Evolutionary conservation across 2,329 filamentous ascomycete species (phyloP).

Genomic region (Pseudopithomyces chartarum): DNA sequence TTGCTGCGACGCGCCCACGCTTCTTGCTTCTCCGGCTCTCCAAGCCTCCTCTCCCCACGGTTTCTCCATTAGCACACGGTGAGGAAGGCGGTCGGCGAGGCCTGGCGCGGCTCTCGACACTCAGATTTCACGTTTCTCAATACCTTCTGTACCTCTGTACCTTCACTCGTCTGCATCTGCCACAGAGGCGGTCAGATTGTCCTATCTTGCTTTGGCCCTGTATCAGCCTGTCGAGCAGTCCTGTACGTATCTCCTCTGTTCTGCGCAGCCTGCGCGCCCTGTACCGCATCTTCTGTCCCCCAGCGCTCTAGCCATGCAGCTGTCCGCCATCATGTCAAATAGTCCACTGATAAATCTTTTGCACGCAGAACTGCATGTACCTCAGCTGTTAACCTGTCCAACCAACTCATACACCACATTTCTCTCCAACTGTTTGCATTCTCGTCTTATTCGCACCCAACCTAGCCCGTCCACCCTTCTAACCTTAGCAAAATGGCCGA

Average conservation of each 20-base stretch:
- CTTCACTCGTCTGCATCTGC: slow-evolving; percentile 45
- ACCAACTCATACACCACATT: slow-evolving; percentile 47
- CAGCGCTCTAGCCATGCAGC: slow-evolving; percentile 15
- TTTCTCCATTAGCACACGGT: neutral
- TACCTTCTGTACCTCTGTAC: slow-evolving; percentile 35
- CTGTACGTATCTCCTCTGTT: slow-evolving; percentile 48
- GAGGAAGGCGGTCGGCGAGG: neutral
- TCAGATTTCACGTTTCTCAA: slow-evolving; percentile 35
- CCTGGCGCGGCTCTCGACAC: slow-evolving; percentile 26
- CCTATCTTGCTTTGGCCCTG: slow-evolving; percentile 36
- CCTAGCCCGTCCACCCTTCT: slow-evolving; percentile 23
- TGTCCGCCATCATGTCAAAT: slow-evolving; percentile 23
- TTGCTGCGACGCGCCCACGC: neutral
- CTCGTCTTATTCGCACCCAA: slow-evolving; percentile 18
- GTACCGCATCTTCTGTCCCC: slow-evolving; percentile 16
- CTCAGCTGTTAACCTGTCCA: slow-evolving; percentile 39
- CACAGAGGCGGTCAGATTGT: slow-evolving; percentile 45
- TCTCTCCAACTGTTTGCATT: slow-evolving; percentile 31
- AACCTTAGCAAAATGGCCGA: slow-evolving; percentile 54
- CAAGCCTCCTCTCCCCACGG: too few species aligned
- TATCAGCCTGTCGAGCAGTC: slow-evolving; percentile 39
- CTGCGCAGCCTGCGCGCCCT: slow-evolving; percentile 27
- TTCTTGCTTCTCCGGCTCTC: too few species aligned
- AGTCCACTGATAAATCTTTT: slow-evolving; percentile 42
- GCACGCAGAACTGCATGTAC: slow-evolving; percentile 45